Evolutionary conservation across 2,329 filamentous ascomycete species (phyloP).

Genomic region (Chalaropsis ovoidea): DNA sequence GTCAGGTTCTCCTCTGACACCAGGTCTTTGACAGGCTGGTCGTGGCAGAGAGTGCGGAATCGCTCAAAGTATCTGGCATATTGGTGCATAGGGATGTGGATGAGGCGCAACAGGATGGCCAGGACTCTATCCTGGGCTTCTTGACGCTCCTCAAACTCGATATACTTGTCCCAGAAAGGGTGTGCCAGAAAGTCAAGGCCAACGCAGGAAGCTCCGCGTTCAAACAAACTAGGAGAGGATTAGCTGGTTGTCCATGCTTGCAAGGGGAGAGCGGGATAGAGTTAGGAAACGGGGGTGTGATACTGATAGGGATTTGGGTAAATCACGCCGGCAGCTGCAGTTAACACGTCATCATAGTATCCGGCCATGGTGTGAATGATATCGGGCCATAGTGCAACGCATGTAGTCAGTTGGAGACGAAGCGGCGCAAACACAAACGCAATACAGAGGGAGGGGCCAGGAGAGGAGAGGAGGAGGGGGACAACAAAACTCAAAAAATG

Average conservation of each 20-base stretch:
- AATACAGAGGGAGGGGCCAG: constrained; percentile 29
- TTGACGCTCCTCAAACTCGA: constrained; percentile 89
- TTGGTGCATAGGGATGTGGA: constrained; percentile 88
- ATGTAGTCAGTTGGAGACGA: constrained; percentile 22
- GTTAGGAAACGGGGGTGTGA: constrained; percentile 29
- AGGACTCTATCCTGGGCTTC: constrained; percentile 80
- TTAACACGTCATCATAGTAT: constrained; percentile 19
- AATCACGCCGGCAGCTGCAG: constrained; percentile 19
- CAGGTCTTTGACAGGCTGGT: constrained; percentile 61
- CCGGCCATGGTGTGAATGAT: constrained; percentile 3
- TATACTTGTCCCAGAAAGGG: constrained; percentile 97
- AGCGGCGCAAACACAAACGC: neutral
- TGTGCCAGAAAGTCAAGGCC: constrained; percentile 90
- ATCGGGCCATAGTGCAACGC: constrained; percentile 19
- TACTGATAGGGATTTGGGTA: constrained; percentile 23
- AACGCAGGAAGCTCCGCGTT: constrained; percentile 73
- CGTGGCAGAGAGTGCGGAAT: constrained; percentile 67
- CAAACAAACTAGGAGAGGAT: constrained; percentile 63
- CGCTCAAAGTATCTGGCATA: constrained; percentile 92
- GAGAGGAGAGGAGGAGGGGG: constrained; percentile 37
- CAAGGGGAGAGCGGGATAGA: constrained; percentile 29
- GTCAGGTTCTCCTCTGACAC: constrained; percentile 57
- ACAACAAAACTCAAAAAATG: constrained; percentile 45
- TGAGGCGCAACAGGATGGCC: constrained; percentile 67
- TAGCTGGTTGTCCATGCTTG: constrained; percentile 21